Evolutionary conservation across 208 protist genomes (phyloP), one percentile per base, ranked within the genome.

Genomic region (Leishmania major): DNA sequence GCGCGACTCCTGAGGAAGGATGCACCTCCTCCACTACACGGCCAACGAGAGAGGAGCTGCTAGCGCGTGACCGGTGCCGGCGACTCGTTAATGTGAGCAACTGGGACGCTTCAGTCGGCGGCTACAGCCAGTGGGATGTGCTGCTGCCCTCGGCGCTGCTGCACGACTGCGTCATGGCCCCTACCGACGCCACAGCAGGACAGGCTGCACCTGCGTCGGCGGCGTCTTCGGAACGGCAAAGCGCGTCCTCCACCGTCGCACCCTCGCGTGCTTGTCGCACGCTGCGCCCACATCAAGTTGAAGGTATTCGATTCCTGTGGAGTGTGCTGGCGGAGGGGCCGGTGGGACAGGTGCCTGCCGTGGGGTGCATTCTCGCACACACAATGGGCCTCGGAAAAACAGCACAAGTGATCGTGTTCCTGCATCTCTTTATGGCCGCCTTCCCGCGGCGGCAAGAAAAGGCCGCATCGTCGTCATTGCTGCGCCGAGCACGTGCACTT

Each of bases 301-400:
- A 93, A 13, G 95, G 95, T 15, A 96, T 97, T 66, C 95, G 95
- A 49, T 97, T 96, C 72, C 76, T 97, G 67, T 97, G 93, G 92
- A 91, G 86, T 73, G 79, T 91, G 43, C 88, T 97, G 17, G 90
- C 84, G 13, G 93, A 97, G 49, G 89, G 90, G 3, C 93, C 95
- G 55, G 91, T 92, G 8, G 92, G 92, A 0, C 75, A 86, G 76
- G 95, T 97, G 43, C 95, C 93, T 2, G 86, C 93, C 7, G 91
- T 96, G 31, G 95, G 95, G 37, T 92, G 89, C 81, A 94, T 97
- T 66, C 87, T 97, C 8, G 92, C 95, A 0, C 95, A 97, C 87
- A 95, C 95, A 0, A 97, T 97, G 95, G 95, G 95, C 35, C 92
- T 97, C 11, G 95, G 95, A 43, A 97, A 97, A 80, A 97, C 95